Percentiles rank a stretch among this genome's conserved stretches.
phyloP scores from a whole-genome alignment of 2,329 filamentous ascomycete species.

The Thelonectria discophora region DNA sequence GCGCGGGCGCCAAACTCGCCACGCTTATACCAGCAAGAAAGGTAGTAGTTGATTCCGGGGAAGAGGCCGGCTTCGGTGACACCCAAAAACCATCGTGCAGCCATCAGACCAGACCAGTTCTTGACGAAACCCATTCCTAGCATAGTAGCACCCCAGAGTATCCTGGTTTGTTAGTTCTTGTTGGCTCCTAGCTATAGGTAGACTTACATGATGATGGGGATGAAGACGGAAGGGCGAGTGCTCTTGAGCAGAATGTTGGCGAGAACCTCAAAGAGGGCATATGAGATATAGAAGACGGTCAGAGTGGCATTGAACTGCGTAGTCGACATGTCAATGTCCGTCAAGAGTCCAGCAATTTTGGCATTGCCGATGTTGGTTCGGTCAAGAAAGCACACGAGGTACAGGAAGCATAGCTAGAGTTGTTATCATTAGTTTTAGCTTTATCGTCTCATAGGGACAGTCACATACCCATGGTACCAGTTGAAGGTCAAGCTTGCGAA shows the following conservation, averaged over 20 bases:
- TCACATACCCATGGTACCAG: slow-evolving; percentile 66
- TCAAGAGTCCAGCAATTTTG: slow-evolving; percentile 62
- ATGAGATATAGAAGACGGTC: slow-evolving; percentile 88
- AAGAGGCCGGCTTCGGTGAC: slow-evolving; percentile 80
- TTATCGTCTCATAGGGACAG: background rate
- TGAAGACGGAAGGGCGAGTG: slow-evolving; percentile 78
- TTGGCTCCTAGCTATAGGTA: background rate
- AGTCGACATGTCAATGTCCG: slow-evolving; percentile 69
- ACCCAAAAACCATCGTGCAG: slow-evolving; percentile 75
- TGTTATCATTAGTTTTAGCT: slow-evolving; percentile 11
- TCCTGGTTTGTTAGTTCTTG: slow-evolving; percentile 49
- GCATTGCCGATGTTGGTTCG: slow-evolving; percentile 82
- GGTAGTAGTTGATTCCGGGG: slow-evolving; percentile 80
- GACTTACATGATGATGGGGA: slow-evolving; percentile 79
- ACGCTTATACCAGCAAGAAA: slow-evolving; percentile 85
- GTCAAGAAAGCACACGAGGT: slow-evolving; percentile 78
- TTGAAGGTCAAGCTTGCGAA: slow-evolving; percentile 68
- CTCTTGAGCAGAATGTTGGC: slow-evolving; percentile 85
- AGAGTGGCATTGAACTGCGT: slow-evolving; percentile 77
- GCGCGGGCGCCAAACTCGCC: slow-evolving; percentile 82
- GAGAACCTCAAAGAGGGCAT: slow-evolving; percentile 79
- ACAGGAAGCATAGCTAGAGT: slow-evolving; percentile 70
- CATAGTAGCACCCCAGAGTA: slow-evolving; percentile 75
- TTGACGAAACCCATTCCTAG: slow-evolving; percentile 73
- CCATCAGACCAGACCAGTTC: slow-evolving; percentile 71